Evolutionary conservation across 768 basidiomycete genomes (phyloP), one percentile per base, ranked within the genome.

Genomic region (Termitomyces sp.): DNA sequence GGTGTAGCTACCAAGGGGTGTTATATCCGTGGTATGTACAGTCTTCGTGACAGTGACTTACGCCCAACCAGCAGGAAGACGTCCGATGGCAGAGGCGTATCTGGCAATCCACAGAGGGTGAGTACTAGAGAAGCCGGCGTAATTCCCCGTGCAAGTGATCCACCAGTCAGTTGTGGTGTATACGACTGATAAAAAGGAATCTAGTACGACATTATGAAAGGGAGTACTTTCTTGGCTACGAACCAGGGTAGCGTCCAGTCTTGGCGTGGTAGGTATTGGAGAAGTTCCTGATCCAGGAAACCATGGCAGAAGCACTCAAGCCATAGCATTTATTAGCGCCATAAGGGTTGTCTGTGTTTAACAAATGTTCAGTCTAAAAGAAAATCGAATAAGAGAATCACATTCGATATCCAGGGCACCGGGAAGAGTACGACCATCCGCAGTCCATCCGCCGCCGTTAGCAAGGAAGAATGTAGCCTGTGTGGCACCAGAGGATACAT

Each of bases 121-220:
- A 55, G 72, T 79, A 4, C 65, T 56, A 1, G 67, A 77, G 61
- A 88, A 88, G 4, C 70, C 71, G 18, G 73, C 71, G 57, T 77
- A 82, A 67, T 85, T 82, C 0, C 81, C 84, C 2, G 87, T 88
- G 69, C 87, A 89, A 6, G 75, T 77, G 5, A 62, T 80, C 87
- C 87, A 89, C 87, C 87, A 88, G 67, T 80, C 74, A 12, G 83
- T 86, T 5, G 82, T 84, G 32, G 82, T 82, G 63, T 87, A 87
- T 56, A 87, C 84, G 44, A 82, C 82, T 81, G 1, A 54, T 49
- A 10, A 30, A 35, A 35, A 46, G 9, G 28, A 30, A 7, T 18
- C 47, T n/a, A 40, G 50, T 26, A 20, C 23, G 14, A 40, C n/a
- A 35, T 0, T 20, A 5, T 44, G 38, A 30, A 23, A 50, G 20